Conservation (phyloP, 306 rosid genomes). For the Fragaria nilgerrensis region DNA sequence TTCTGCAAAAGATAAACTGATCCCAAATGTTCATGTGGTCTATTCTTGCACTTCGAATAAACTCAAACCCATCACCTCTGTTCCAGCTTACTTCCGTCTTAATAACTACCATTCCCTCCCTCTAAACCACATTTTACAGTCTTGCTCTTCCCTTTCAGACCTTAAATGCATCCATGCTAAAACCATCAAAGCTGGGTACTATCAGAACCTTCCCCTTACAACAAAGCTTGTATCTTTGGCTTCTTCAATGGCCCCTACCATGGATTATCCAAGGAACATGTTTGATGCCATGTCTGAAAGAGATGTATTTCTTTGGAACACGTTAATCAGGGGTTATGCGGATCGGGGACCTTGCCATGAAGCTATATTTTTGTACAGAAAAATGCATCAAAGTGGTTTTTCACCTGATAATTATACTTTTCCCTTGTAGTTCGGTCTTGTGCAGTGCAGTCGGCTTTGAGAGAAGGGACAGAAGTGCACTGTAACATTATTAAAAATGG, state of each 20-base stretch:
- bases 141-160: slow-evolving; percentile 19
- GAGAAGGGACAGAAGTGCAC: slow-evolving; percentile 64
- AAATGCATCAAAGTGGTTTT: slow-evolving; percentile 52
- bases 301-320: slow-evolving; percentile 75
- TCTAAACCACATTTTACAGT: slow-evolving; percentile 9
- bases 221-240: slow-evolving; percentile 22
- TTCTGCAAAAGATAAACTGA: neutral
- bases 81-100: neutral
- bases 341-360: slow-evolving; percentile 73
- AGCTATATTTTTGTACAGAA: slow-evolving; percentile 55
- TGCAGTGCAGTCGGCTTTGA: slow-evolving; percentile 57
- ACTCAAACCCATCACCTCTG: neutral
- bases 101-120: slow-evolving; percentile 5
- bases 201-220: slow-evolving; percentile 13
- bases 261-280: slow-evolving; percentile 28
- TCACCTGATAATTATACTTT: slow-evolving; percentile 69
- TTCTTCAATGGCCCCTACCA: slow-evolving; percentile 14
- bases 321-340: slow-evolving; percentile 69
- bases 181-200: slow-evolving; percentile 3
- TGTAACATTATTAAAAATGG: slow-evolving; percentile 44
- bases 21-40: slow-evolving; percentile 10
- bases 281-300: slow-evolving; percentile 60
- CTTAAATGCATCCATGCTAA: slow-evolving; percentile 20
- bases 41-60: neutral
- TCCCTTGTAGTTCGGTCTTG: slow-evolving; percentile 80